Percentiles rank a stretch among this genome's conserved stretches.
Conservation (phyloP, 2,329 filamentous ascomycete genomes). For the Aspergillus clavatus region DNA sequence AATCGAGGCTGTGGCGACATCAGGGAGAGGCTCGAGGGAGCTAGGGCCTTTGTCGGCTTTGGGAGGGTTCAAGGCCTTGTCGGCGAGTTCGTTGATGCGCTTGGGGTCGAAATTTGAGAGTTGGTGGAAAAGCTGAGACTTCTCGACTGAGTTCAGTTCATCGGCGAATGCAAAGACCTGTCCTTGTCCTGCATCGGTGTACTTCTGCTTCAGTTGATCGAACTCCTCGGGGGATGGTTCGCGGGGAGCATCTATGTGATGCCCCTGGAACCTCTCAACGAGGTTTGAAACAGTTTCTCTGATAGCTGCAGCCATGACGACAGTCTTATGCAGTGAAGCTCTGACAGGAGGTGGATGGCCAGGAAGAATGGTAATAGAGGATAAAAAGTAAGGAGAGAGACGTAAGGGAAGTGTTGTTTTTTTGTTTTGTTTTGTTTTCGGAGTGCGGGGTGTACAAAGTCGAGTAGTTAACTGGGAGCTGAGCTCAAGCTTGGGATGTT, state of each 20-base stretch:
- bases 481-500: background rate
- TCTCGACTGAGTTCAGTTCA: constrained; percentile 65
- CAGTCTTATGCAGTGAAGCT: background rate
- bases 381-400: constrained; percentile 4
- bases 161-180: constrained; percentile 89
- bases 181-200: constrained; percentile 67
- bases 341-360: constrained; percentile 1
- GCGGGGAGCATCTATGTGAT: constrained; percentile 35
- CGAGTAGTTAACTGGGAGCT: background rate
- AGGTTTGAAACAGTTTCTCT: constrained; percentile 46
- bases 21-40: constrained; percentile 79
- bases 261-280: constrained; percentile 44
- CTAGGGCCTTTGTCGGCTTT: constrained; percentile 48
- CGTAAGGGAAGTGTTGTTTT: constrained; percentile 7
- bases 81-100: constrained; percentile 81
- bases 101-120: constrained; percentile 75
- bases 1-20: constrained; percentile 80
- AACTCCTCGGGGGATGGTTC: constrained; percentile 62
- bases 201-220: constrained; percentile 64
- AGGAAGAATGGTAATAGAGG: constrained; percentile 1
- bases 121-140: constrained; percentile 75
- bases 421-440: constrained; percentile 15
- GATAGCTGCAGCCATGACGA: constrained; percentile 38
- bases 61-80: constrained; percentile 74
- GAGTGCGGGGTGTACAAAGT: constrained; percentile 20